Percentiles rank a stretch among this genome's conserved stretches.
These are phyloP conservation scores for Fusarium sp. DNA, from an alignment of 2,329 filamentous ascomycete genomes.

Conservation along the genomic window DNA sequence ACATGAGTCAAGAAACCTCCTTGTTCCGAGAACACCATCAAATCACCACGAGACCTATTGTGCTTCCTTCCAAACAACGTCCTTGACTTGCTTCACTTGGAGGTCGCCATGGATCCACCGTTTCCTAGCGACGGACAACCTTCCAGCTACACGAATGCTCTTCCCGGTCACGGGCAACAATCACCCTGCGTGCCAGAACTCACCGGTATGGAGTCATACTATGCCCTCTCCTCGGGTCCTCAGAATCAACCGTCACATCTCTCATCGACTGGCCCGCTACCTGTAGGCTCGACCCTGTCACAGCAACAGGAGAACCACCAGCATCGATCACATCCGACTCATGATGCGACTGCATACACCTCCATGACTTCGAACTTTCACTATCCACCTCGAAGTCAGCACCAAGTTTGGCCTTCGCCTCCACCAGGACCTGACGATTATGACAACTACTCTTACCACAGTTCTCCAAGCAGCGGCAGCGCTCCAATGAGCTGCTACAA, in stretches of 20 bases:
- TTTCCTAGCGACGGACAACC: constrained; percentile 45
- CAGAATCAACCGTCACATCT: constrained; percentile 40
- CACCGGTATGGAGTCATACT: constrained; percentile 43
- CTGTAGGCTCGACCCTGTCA: constrained; percentile 34
- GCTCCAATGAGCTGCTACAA: constrained; percentile 44
- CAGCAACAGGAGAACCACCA: constrained; percentile 32
- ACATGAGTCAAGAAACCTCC: constrained; percentile 32
- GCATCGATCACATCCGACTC: constrained; percentile 28
- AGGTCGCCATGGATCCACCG: constrained; percentile 45
- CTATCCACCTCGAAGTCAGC: constrained; percentile 35
- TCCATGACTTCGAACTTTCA: constrained; percentile 42
- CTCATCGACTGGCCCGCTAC: constrained; percentile 38
- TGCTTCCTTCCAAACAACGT: constrained; percentile 31
- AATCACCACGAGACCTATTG: constrained; percentile 41
- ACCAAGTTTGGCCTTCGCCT: constrained; percentile 52
- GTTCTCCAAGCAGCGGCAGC: constrained; percentile 47
- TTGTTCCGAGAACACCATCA: constrained; percentile 30
- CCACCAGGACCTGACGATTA: constrained; percentile 52
- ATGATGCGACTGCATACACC: constrained; percentile 37
- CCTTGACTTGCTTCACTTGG: constrained; percentile 23
- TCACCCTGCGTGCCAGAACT: constrained; percentile 45
- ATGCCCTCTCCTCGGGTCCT: constrained; percentile 38
- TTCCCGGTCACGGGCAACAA: constrained; percentile 45
- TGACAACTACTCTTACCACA: constrained; percentile 52
- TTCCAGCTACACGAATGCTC: constrained; percentile 49